phyloP scores from a whole-genome alignment of 2,329 filamentous ascomycete genomes.

The Exophiala bonariae region DNA sequence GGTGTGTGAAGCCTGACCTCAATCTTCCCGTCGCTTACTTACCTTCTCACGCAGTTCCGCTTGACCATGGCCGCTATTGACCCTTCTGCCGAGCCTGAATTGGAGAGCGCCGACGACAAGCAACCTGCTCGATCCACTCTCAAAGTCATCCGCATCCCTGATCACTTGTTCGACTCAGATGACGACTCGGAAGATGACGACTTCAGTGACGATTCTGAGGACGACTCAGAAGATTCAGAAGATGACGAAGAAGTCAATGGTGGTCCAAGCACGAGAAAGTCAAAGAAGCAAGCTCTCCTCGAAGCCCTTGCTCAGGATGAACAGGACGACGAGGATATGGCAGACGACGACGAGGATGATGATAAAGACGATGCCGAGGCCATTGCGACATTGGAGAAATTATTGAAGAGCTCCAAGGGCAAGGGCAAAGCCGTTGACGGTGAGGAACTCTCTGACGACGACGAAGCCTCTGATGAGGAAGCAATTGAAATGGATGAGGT shows the following conservation, averaged over 20 bases:
- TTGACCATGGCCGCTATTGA: conserved; percentile 99
- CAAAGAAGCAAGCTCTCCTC: conserved; percentile 72
- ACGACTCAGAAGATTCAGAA: conserved; percentile 47
- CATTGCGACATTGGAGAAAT: conserved; percentile 52
- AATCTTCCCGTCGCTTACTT: conserved; percentile 1
- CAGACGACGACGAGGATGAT: conserved; percentile 65
- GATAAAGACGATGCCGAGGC: conserved; percentile 51
- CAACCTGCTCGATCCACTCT: conserved; percentile 67
- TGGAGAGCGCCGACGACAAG: conserved; percentile 63
- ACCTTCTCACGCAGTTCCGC: conserved; percentile 66
- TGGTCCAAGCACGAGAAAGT: conserved; percentile 84
- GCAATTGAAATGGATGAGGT: conserved; percentile 68
- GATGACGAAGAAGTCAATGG: conserved; percentile 59
- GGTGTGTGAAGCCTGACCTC: conserved; percentile 56
- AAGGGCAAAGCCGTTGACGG: conserved; percentile 72
- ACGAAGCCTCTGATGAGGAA: conserved; percentile 51
- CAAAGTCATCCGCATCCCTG: conserved; percentile 78
- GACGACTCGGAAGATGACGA: conserved; percentile 57
- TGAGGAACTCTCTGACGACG: conserved; percentile 56
- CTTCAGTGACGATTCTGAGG: conserved; percentile 38
- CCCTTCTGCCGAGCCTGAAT: conserved; percentile 73
- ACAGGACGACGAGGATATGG: conserved; percentile 74
- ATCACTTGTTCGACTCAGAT: conserved; percentile 54
- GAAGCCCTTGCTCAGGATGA: conserved; percentile 72
- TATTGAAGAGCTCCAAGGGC: conserved; percentile 51